Percentiles rank a stretch among this genome's conserved stretches.
These are phyloP conservation scores for Raffaelea arxii DNA, from an alignment of 2,329 filamentous ascomycete species.

Conservation along the genomic window DNA sequence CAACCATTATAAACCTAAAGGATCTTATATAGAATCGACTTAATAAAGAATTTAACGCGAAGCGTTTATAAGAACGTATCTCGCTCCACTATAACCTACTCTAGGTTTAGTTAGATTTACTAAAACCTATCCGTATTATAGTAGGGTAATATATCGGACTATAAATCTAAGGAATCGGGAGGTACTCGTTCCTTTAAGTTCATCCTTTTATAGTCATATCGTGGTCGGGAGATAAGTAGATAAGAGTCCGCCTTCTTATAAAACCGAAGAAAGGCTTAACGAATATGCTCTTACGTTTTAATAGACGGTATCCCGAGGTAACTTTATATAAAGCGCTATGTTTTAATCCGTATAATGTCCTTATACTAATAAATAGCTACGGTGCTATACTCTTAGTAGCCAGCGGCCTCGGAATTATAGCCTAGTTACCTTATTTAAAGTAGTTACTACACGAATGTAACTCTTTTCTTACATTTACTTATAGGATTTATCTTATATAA, in stretches of 20 bases:
- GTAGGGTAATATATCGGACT: neutral
- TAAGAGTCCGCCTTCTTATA: neutral
- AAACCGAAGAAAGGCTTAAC: neutral
- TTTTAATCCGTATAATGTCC: neutral
- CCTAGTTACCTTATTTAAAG: neutral
- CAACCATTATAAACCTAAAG: neutral
- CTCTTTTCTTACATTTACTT: neutral
- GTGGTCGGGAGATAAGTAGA: neutral
- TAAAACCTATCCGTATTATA: neutral
- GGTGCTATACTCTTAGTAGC: neutral
- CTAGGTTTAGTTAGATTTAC: neutral
- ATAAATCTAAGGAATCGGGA: neutral
- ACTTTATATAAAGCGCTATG: neutral
- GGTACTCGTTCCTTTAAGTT: neutral
- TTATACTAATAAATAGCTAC: neutral
- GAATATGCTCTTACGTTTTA: neutral
- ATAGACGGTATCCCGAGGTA: neutral
- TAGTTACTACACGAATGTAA: neutral
- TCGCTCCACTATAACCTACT: neutral
- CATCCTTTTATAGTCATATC: neutral
- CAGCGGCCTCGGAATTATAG: neutral
- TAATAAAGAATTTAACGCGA: neutral
- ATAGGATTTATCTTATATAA: neutral
- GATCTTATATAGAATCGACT: neutral
- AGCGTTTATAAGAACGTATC: neutral